Conservation (phyloP, 345 rosid species). For the Psidium friedrichsthalianum region DNA sequence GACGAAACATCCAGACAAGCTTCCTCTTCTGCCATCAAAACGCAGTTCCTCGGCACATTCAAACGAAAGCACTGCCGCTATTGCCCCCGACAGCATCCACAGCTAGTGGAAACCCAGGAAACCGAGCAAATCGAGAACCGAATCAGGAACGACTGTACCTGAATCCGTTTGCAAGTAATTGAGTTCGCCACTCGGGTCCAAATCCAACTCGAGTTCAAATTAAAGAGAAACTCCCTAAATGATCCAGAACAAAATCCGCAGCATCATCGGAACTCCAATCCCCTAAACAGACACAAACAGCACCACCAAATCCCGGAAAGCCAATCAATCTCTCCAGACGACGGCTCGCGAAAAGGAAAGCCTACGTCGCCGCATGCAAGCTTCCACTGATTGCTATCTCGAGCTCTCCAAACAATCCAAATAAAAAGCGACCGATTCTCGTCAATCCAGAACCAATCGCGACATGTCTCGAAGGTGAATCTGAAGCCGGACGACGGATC, state of each 20-base stretch:
- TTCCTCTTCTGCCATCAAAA: slow-evolving; percentile 34
- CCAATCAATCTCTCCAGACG: neutral
- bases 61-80: neutral
- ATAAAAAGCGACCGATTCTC: neutral
- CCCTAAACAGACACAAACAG: neutral
- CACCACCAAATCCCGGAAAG: neutral
- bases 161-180: neutral
- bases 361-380: neutral
- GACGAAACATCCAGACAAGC: slow-evolving; percentile 25
- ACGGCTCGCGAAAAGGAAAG: neutral
- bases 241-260: neutral
- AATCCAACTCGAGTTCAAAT: neutral
- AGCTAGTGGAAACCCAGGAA: neutral
- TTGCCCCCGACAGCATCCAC: slow-evolving; percentile 1
- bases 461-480: neutral
- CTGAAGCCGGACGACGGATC: neutral
- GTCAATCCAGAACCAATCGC: neutral
- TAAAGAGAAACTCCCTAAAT: neutral
- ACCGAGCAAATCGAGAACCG: neutral
- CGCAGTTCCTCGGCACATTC: neutral
- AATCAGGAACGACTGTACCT: neutral
- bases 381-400: neutral
- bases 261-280: neutral
- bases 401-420: neutral
- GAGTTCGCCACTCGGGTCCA: neutral